Conservation (phyloP, 2,329 filamentous ascomycete species). For the Diaporthe sp. region DNA sequence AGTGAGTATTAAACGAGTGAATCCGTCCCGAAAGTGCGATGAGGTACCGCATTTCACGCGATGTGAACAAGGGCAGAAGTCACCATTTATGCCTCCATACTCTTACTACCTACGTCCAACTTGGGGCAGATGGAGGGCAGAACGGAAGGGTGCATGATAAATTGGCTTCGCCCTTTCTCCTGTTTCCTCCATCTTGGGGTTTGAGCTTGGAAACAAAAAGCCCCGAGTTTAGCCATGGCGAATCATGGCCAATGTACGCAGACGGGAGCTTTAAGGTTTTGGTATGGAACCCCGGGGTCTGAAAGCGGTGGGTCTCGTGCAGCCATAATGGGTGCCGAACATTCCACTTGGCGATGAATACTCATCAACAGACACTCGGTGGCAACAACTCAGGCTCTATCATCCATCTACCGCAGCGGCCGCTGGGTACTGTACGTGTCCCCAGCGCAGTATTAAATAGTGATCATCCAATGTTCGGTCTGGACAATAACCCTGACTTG, state of each 20-base stretch:
- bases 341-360: slow-evolving; percentile 2
- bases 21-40: slow-evolving; percentile 20
- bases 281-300: slow-evolving; percentile 17
- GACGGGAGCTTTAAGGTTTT: slow-evolving; percentile 21
- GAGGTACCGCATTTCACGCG: not conserved
- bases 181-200: slow-evolving; percentile 25
- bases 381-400: not conserved
- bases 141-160: slow-evolving; percentile 12
- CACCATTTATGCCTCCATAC: slow-evolving; percentile 19
- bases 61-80: slow-evolving; percentile 2
- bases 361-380: not conserved
- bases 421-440: not conserved
- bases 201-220: slow-evolving; percentile 31
- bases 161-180: slow-evolving; percentile 30
- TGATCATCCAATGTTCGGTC: not conserved
- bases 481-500: not conserved
- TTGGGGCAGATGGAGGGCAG: not conserved
- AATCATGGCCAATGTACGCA: slow-evolving; percentile 7
- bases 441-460: not conserved
- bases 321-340: not conserved
- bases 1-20: slow-evolving; percentile 19
- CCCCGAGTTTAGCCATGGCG: slow-evolving; percentile 28
- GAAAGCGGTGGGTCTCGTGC: slow-evolving; percentile 16
- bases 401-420: not conserved
- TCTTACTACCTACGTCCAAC: not conserved